These are phyloP conservation scores for Astrephomene gubernaculifera DNA, from an alignment of 139 green algal genomes.

Conservation along the genomic window DNA sequence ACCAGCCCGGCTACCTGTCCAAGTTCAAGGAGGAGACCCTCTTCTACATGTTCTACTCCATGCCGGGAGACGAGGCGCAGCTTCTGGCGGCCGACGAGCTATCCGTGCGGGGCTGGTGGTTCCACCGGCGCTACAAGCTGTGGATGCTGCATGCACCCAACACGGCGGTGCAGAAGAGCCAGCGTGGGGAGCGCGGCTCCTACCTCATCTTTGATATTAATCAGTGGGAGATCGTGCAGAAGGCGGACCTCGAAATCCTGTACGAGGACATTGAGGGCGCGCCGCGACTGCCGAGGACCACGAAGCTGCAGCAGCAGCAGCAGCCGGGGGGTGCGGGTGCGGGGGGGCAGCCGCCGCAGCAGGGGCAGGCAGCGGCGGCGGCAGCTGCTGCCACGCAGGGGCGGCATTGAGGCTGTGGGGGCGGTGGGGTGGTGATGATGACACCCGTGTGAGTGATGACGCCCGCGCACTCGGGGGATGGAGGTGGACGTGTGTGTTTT, in stretches of 20 bases:
- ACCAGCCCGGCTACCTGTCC: constrained; percentile 85
- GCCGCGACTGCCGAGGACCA: constrained; percentile 61
- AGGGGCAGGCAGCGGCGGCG: not conserved
- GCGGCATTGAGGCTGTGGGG: constrained; percentile 10
- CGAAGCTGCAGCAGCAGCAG: constrained; percentile 34
- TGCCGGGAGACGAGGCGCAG: constrained; percentile 89
- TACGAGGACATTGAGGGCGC: constrained; percentile 79
- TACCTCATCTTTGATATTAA: constrained; percentile 94
- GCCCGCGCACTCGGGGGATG: too few relatives aligned
- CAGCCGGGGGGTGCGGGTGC: not conserved
- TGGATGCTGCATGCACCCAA: constrained; percentile 90
- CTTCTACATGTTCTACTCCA: constrained; percentile 94
- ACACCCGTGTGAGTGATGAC: too few relatives aligned
- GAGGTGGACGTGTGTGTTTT: too few relatives aligned
- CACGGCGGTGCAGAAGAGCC: constrained; percentile 84
- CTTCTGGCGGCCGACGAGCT: constrained; percentile 96
- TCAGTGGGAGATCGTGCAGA: constrained; percentile 87
- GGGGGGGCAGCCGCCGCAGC: not conserved
- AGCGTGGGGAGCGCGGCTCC: constrained; percentile 85
- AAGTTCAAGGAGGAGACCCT: constrained; percentile 98
- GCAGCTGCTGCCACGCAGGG: constrained; percentile 6
- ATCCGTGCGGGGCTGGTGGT: constrained; percentile 88
- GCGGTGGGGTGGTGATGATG: too few relatives aligned
- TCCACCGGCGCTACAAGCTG: constrained; percentile 83
- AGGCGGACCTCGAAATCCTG: constrained; percentile 60